A percentile compares a stretch with the other conserved stretches of the same genome.
Evolutionary conservation across 768 basidiomycete genomes (phyloP).

Genomic region (Gautieria morchelliformis): DNA sequence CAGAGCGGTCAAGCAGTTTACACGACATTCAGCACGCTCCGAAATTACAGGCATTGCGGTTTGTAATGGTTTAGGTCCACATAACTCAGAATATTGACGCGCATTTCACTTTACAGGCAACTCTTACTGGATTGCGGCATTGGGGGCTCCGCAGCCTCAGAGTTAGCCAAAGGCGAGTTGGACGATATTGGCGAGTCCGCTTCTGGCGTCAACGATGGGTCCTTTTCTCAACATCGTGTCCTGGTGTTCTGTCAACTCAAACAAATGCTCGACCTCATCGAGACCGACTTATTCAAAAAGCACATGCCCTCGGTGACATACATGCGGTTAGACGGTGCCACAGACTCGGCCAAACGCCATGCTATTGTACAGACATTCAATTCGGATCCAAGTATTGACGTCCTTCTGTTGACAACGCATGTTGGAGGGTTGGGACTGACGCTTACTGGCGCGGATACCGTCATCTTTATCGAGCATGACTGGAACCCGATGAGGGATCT

Average conservation of each 20-base stretch:
- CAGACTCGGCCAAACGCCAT: conserved; percentile 89
- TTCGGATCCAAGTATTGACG: conserved; percentile 93
- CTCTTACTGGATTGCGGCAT: conserved; percentile 91
- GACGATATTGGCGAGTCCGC: conserved; percentile 46
- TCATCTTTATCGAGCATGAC: conserved; percentile 98
- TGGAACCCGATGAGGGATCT: conserved; percentile 99
- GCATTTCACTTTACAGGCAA: conserved; percentile 48
- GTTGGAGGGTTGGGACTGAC: conserved; percentile 96
- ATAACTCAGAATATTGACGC: background rate
- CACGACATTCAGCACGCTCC: conserved; percentile 87
- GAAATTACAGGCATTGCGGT: conserved; percentile 88
- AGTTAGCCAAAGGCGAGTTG: conserved; percentile 58
- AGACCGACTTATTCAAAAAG: conserved; percentile 81
- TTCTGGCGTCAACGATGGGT: conserved; percentile 27
- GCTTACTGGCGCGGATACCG: conserved; percentile 95
- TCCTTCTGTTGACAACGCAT: conserved; percentile 88
- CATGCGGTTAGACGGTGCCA: conserved; percentile 93
- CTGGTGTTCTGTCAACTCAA: conserved; percentile 99
- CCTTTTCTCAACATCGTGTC: conserved; percentile 93
- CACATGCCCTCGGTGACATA: conserved; percentile 96
- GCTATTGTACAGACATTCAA: conserved; percentile 98
- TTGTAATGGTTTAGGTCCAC: conserved; percentile 17
- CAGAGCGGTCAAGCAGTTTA: conserved; percentile 31
- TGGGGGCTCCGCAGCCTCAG: conserved; percentile 42
- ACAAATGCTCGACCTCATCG: conserved; percentile 97